Conservation (phyloP, 2,329 filamentous ascomycete genomes). For the Zymoseptoria tritici region DNA sequence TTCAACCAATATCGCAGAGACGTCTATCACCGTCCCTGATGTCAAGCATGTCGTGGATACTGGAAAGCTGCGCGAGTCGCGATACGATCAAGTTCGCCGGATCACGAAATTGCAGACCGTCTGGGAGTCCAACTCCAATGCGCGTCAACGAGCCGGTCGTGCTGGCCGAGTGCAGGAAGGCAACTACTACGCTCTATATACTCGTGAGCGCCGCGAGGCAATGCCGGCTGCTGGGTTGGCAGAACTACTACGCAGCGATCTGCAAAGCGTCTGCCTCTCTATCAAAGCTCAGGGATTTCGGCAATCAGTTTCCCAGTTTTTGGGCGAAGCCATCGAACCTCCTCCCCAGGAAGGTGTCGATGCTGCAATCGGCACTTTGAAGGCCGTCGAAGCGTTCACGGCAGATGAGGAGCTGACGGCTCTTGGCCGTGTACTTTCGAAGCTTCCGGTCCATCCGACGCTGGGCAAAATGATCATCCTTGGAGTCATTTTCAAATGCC, state of each 20-base stretch:
- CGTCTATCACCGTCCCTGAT: constrained; percentile 46
- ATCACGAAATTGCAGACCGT: constrained; percentile 35
- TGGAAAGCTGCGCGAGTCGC: constrained; percentile 36
- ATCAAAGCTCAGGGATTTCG: constrained; percentile 35
- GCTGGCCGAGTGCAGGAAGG: constrained; percentile 44
- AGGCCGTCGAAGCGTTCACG: constrained; percentile 38
- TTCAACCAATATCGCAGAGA: constrained; percentile 46
- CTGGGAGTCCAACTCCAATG: constrained; percentile 44
- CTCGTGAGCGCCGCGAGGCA: constrained; percentile 29
- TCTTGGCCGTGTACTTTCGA: constrained; percentile 39
- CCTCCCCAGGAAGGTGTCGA: constrained; percentile 33
- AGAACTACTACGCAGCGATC: constrained; percentile 38
- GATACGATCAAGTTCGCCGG: constrained; percentile 35
- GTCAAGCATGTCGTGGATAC: constrained; percentile 45
- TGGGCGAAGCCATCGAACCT: constrained; percentile 41
- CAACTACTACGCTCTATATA: constrained; percentile 44
- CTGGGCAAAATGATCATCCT: constrained; percentile 45
- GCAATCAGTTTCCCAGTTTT: constrained; percentile 35
- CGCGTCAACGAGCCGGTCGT: constrained; percentile 43
- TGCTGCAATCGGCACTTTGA: constrained; percentile 34
- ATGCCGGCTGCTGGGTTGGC: constrained; percentile 31
- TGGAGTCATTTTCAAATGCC: constrained; percentile 45
- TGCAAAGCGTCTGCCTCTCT: constrained; percentile 40
- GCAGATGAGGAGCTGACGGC: constrained; percentile 37
- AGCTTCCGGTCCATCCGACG: constrained; percentile 36